Base-by-base conservation (phyloP, 176 grass and related monocot genomes). In the Ampelocalamus luodianensis region DNA sequence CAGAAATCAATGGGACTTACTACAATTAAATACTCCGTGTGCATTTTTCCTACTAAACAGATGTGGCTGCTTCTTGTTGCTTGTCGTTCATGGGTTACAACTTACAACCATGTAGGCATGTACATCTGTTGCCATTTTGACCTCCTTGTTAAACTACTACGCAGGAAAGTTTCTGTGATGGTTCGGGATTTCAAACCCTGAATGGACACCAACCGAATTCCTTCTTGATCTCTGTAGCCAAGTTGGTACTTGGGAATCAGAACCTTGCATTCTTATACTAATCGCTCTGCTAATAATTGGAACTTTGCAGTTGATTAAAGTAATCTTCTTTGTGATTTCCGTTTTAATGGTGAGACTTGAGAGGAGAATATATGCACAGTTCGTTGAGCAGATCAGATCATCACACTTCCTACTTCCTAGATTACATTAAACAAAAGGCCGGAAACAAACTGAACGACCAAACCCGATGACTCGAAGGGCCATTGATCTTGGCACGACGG, bases 111-210 rank as follows among this genome's bases (percentile, higher is more conserved):
- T 16, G 4, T 6, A 81, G 2, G 26, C 10, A 77, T 59, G 32
- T 78, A 64, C 73, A 49, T 83, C 58, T 86, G 72, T 56, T 83
- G 39, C 51, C 65, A 64, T 82, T 85, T 87, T 83, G 84, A 87
- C 83, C 83, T 65, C 68, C 10, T 66, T 83, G 79, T 87, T 83
- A 90, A 79, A 87, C 66, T 90, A 83, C 66, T 50, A 48, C 18
- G 38, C 32, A 49, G 56, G 88, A 74, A 90, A 87, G 79, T 81
- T 90, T 83, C 74, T 64, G 65, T 23, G 88, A 67, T 79, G 88
- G 58, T 90, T 58, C 88, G 16, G 59, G 22, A 20, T 37, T 51
- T 73, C 3, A 38, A 51, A 54, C 20, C 17, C 36, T 81, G 53
- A 5, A 85, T 44, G 63, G 64, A 75, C 37, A 65, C 49, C 82